phyloP scores from a whole-genome alignment of 495 filamentous ascomycete genomes.

The Xylaria telfairii region DNA sequence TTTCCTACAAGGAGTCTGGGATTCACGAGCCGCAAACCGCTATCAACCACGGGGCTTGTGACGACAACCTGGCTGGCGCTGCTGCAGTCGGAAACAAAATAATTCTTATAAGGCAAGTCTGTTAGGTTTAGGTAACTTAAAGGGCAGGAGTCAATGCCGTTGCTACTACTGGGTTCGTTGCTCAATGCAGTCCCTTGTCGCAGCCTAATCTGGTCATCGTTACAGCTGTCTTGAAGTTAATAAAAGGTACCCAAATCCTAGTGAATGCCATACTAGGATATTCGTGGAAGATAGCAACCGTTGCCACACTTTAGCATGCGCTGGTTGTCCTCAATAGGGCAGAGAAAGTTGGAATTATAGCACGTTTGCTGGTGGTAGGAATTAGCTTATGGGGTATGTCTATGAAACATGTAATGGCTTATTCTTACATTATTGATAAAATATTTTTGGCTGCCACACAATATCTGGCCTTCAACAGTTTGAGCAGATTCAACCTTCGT shows the following conservation, averaged over 20 bases:
- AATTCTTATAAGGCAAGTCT: conserved; percentile 64
- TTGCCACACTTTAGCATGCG: conserved; percentile 47
- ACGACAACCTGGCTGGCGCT: conserved; percentile 63
- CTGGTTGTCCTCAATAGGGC: conserved; percentile 44
- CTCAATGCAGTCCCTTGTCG: conserved; percentile 12
- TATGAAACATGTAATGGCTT: background rate
- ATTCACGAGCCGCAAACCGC: conserved; percentile 59
- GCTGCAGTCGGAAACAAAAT: conserved; percentile 68
- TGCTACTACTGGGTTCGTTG: conserved; percentile 17
- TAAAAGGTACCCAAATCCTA: background rate
- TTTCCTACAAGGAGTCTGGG: conserved; percentile 56
- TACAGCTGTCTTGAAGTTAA: conserved; percentile 32
- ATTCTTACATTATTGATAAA: conserved; percentile 40
- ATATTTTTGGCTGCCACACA: conserved; percentile 48
- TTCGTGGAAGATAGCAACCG: conserved; percentile 48
- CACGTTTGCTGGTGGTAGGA: conserved; percentile 50
- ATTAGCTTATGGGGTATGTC: background rate
- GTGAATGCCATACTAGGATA: background rate
- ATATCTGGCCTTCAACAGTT: conserved; percentile 29
- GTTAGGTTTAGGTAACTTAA: conserved; percentile 36
- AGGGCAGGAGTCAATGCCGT: conserved; percentile 20
- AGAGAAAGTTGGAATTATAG: conserved; percentile 48
- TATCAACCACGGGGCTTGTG: conserved; percentile 59
- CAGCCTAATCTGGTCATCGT: conserved; percentile 34
- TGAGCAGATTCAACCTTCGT: background rate